A percentile compares a stretch with the other conserved stretches of the same genome.
These are phyloP conservation scores for Quercus robur DNA, from an alignment of 306 rosid species.

Conservation along the genomic window DNA sequence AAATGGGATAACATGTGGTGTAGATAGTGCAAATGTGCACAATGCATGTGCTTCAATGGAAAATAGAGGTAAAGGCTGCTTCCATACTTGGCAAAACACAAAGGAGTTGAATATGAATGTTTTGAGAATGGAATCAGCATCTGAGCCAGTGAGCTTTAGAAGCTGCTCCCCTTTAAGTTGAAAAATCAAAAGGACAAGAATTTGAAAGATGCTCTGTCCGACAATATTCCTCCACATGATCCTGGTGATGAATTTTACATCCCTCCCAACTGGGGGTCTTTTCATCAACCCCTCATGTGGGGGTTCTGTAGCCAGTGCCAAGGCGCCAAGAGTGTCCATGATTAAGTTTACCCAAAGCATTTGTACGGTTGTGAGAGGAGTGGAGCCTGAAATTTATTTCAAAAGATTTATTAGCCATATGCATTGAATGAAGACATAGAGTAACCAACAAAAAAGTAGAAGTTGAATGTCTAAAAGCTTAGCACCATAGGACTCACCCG, in stretches of 20 bases:
- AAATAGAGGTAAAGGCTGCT: not conserved
- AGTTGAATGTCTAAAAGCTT: not conserved
- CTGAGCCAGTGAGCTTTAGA: slow-evolving; percentile 47
- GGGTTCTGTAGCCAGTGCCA: slow-evolving; percentile 92
- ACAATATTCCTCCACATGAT: slow-evolving; percentile 86
- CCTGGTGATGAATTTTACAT: slow-evolving; percentile 53
- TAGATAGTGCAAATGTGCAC: not conserved
- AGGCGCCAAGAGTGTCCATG: slow-evolving; percentile 93
- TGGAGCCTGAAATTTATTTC: slow-evolving; percentile 51
- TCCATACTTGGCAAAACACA: slow-evolving; percentile 85
- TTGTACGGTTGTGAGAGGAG: slow-evolving; percentile 93
- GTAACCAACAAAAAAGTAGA: not conserved
- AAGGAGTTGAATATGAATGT: slow-evolving; percentile 83
- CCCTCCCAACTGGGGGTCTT: slow-evolving; percentile 71
- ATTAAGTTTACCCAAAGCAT: slow-evolving; percentile 99
- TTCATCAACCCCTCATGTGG: slow-evolving; percentile 76
- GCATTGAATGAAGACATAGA: not conserved
- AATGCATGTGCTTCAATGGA: not conserved
- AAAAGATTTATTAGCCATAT: not conserved
- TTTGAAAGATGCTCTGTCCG: slow-evolving; percentile 84
- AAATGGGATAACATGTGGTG: not conserved
- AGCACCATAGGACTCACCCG: slow-evolving; percentile 41
- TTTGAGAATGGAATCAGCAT: slow-evolving; percentile 40
- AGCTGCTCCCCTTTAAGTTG: slow-evolving; percentile 49
- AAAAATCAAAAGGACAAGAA: slow-evolving; percentile 58